Percentiles rank a stretch among this genome's conserved stretches.
phyloP scores from a whole-genome alignment of 2,329 filamentous ascomycete genomes.

The Aspergillus sp. region DNA sequence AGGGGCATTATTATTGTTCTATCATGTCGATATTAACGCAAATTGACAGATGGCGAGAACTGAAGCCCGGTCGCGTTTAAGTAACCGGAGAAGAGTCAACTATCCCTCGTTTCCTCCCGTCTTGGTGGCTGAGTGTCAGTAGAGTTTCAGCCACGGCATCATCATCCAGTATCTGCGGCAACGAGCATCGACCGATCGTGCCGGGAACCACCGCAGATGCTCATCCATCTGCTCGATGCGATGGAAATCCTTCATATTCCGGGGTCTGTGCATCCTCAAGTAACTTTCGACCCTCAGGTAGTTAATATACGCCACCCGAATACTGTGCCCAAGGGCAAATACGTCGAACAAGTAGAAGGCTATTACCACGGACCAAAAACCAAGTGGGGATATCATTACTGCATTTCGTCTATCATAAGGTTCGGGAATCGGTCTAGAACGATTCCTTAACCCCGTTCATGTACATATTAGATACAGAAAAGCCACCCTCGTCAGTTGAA shows the following conservation, averaged over 20 bases:
- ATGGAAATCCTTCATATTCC: background rate
- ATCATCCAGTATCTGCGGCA: background rate
- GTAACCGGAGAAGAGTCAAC: background rate
- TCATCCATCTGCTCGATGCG: background rate
- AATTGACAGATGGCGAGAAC: background rate
- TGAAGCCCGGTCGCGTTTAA: background rate
- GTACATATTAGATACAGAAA: background rate
- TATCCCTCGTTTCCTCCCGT: background rate
- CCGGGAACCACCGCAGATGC: background rate
- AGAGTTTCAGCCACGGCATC: conserved; percentile 1
- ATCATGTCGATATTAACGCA: background rate
- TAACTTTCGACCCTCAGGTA: background rate
- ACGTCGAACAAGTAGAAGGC: background rate
- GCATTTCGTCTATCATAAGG: background rate
- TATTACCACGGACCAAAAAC: background rate
- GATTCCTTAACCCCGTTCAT: background rate
- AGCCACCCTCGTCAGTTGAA: background rate
- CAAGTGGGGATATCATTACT: background rate
- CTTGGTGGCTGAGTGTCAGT: background rate
- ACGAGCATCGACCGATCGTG: background rate
- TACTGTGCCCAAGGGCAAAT: background rate
- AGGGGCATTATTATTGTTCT: background rate
- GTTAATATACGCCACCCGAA: background rate
- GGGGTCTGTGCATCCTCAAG: background rate
- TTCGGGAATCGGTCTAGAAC: background rate